phyloP scores from a whole-genome alignment of 441 rosid genomes.

The Pelargonium citronellum region DNA sequence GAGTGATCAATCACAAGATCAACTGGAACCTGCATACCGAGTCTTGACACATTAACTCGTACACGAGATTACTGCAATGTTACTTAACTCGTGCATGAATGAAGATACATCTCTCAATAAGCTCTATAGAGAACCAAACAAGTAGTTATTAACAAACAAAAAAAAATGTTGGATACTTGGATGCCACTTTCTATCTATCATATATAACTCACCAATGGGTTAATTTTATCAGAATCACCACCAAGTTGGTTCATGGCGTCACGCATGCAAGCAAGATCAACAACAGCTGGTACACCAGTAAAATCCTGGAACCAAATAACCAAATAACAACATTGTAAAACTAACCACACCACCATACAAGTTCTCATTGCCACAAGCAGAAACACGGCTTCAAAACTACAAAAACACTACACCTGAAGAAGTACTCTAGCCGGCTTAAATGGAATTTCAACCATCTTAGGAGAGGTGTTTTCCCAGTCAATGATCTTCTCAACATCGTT shows the following conservation, averaged over 20 bases:
- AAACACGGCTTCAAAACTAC: not conserved
- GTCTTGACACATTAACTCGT: not conserved
- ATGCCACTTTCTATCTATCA: not conserved
- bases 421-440: slow-evolving; percentile 67
- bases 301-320: slow-evolving; percentile 39
- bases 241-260: slow-evolving; percentile 71
- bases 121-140: too few relatives aligned
- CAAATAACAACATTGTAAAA: slow-evolving; percentile 6
- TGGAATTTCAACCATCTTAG: slow-evolving; percentile 62
- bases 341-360: slow-evolving; percentile 5
- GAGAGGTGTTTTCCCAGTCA: slow-evolving; percentile 60
- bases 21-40: slow-evolving; percentile 52
- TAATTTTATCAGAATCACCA: slow-evolving; percentile 51
- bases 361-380: not conserved
- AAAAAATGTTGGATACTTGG: too few relatives aligned
- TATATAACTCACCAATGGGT: slow-evolving; percentile 51
- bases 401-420: slow-evolving; percentile 41
- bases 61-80: not conserved
- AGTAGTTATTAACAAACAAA: too few relatives aligned
- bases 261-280: slow-evolving; percentile 70
- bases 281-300: slow-evolving; percentile 73
- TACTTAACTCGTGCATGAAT: too few relatives aligned
- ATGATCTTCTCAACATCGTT: slow-evolving; percentile 56
- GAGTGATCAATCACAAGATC: slow-evolving; percentile 79
- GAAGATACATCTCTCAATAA: slow-evolving; percentile 7